Evolutionary conservation across 2,329 filamentous ascomycete species (phyloP), one percentile per base, ranked within the genome.

Genomic region (Microdochium bolleyi): DNA sequence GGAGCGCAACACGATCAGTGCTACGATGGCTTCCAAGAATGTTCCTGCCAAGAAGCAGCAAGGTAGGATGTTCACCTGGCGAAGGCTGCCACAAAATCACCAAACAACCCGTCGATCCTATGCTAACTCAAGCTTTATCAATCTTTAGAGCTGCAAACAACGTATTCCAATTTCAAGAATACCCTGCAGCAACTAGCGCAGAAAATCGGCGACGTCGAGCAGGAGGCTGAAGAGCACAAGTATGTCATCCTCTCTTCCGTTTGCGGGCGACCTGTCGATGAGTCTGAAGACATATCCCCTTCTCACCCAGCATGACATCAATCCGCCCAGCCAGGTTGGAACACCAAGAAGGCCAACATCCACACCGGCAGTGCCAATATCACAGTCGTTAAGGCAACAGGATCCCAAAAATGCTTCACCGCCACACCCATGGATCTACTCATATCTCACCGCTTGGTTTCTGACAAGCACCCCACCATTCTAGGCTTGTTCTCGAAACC

Each of bases 151-250:
- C 82, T 94, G 60, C 89, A 94, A 72, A 73, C 78, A 50, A 87
- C 89, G 62, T 94, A 94, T 69, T 82, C 82, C 60, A 89, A 84
- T 71, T 92, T 83, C 72, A 88, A 87, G 67, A 85, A 81, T 61
- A 84, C 79, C 3, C 81, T 99, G 54, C 92, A 97, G 72, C 89
- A 94, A 66, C 84, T 99, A 63, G 94, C 94, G 27, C 87, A 91
- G 65, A 97, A 96, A 70, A 96, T 99, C 61, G 94, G 94, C 41
- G 92, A 97, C 66, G 92, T 99, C 53, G 94, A 99, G 74, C 90
- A 96, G 69, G 94, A 97, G 69, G 86, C 89, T 21, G 94, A 99
- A 70, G 94, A 99, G 70, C 94, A 99, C 78, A 97, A 96, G 94
- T 97, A 74, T 68, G 87, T 25, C 48, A 30, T 22, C 21, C n/a